Evolutionary conservation across 192 early-diverging fungal genomes (phyloP).

Genomic region (Backusella australiensis): DNA sequence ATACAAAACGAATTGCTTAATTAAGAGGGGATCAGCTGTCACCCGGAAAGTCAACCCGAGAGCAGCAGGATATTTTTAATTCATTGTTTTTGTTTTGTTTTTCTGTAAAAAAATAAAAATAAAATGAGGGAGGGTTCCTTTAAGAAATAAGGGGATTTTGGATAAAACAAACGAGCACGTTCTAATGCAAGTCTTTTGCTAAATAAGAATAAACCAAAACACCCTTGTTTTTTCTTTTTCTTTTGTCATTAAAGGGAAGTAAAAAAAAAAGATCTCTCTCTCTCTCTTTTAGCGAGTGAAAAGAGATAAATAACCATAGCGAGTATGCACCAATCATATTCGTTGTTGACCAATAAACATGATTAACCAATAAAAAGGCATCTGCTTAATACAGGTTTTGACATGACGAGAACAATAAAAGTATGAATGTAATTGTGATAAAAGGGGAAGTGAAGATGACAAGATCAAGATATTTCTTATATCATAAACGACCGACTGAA

Average conservation of each 20-base stretch:
- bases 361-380: background rate
- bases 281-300: background rate
- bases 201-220: background rate
- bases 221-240: background rate
- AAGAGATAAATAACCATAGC: background rate
- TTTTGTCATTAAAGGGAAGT: background rate
- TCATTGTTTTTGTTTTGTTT: background rate
- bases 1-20: background rate
- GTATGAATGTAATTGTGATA: background rate
- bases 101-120: background rate
- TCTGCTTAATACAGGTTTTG: background rate
- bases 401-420: background rate
- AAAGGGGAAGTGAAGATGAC: background rate
- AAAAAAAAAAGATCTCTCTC: background rate
- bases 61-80: background rate
- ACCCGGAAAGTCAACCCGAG: background rate
- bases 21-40: background rate
- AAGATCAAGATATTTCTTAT: background rate
- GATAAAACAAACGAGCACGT: background rate
- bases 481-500: background rate
- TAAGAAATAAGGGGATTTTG: background rate
- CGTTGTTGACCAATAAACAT: background rate
- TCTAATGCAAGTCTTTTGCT: constrained; percentile 3
- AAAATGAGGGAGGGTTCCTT: background rate
- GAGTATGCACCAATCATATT: background rate